Evolutionary conservation across 169 alveolate species (phyloP).

Genomic region (Plasmodium gallinaceum): DNA sequence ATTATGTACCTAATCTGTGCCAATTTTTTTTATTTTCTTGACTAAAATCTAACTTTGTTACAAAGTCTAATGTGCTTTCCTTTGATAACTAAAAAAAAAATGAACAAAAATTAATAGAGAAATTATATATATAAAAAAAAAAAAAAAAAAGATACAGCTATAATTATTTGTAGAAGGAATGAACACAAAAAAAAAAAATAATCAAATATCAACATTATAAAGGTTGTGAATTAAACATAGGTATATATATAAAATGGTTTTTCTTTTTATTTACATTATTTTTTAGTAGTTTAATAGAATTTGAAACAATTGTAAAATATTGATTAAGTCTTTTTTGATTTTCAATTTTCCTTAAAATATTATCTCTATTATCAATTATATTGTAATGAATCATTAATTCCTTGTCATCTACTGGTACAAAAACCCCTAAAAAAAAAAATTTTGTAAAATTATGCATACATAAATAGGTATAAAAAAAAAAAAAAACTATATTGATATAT

Average conservation of each 20-base stretch:
- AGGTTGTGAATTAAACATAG: background rate
- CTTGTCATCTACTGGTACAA: constrained; percentile 66
- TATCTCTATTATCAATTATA: constrained; percentile 71
- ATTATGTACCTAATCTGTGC: constrained; percentile 44
- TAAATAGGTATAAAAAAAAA: background rate
- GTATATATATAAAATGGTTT: background rate
- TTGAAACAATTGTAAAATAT: constrained; percentile 57
- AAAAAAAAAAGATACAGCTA: background rate
- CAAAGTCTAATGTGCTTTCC: constrained; percentile 70
- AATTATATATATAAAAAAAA: too few species aligned
- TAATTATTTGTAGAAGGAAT: too few species aligned
- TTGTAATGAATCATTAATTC: constrained; percentile 55
- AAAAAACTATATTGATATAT: background rate
- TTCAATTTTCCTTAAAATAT: constrained; percentile 48
- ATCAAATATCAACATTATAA: background rate
- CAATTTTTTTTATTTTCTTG: constrained; percentile 70
- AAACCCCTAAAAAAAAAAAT: constrained; percentile 24
- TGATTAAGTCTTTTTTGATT: constrained; percentile 66
- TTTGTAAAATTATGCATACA: too few species aligned
- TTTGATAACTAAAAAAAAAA: constrained; percentile 54
- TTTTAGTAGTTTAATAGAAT: constrained; percentile 55
- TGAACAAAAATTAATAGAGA: background rate
- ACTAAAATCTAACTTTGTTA: constrained; percentile 55
- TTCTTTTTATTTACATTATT: constrained; percentile 35
- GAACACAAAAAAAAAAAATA: background rate